Evolutionary conservation across 1,284 basidiomycete genomes (phyloP), one percentile per base, ranked within the genome.

Genomic region (Flammula alnicola): DNA sequence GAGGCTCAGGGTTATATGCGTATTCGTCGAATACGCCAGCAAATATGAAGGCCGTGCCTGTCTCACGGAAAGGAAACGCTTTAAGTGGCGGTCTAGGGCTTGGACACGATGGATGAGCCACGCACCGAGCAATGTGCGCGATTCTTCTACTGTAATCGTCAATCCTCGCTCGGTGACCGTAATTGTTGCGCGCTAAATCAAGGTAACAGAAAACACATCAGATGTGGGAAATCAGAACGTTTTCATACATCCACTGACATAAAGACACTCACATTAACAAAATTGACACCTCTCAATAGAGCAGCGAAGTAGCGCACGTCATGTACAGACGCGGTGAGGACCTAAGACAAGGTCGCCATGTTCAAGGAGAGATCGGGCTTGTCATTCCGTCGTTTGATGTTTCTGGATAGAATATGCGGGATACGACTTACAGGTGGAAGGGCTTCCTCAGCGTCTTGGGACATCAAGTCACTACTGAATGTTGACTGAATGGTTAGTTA

Each of bases 31-130:
- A 97, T 22, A 93, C 77, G 55, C 82, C 79, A 11, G 80, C 70
- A 49, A 89, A 88, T 43, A 96, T 84, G 66, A 87, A 97, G n/a
- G 94, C 92, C 6, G 87, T 90, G 29, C 86, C 94, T 94, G 17
- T 22, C n/a, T n/a, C n/a, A n/a, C n/a, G n/a, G n/a, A 57, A 4
- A 52, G 7, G 23, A 25, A 20, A 10, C 25, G 16, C 23, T 16
- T 25, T 23, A 20, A 29, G 33, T 45, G 41, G 2, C 4, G 35
- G 23, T 14, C 47, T 32, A 37, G 30, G 35, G 30, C 29, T 12
- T 7, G 22, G 32, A 26, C n/a, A n/a, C n/a, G 20, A 31, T 41
- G 41, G 17, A 55, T 48, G 5, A 52, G 56, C n/a, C n/a, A 57
- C 77, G 57, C 65, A 90, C 91, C 91, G 38, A 88, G 75, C 5